Evolutionary conservation across 192 early-diverging fungal genomes (phyloP).

Genomic region (Phlyctochytrium bullatum): DNA sequence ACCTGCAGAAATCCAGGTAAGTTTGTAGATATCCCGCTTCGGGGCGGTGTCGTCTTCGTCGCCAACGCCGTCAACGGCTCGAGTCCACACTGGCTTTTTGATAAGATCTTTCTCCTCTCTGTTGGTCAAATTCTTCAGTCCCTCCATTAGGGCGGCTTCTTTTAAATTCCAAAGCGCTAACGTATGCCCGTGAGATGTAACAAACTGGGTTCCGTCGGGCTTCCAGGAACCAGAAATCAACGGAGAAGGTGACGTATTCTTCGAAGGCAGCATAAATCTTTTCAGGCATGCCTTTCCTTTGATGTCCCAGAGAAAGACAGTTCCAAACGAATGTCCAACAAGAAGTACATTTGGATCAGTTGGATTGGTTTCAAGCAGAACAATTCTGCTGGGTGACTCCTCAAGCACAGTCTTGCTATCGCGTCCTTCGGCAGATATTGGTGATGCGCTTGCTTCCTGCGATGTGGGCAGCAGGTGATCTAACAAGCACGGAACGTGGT

Average conservation of each 20-base stretch:
- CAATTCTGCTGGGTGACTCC: background rate
- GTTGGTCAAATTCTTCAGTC: background rate
- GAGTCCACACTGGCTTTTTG: background rate
- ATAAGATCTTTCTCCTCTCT: background rate
- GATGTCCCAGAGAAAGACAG: background rate
- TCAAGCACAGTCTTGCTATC: background rate
- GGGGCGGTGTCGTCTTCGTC: background rate
- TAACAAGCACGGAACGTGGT: background rate
- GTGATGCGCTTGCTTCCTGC: background rate
- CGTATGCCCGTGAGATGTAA: background rate
- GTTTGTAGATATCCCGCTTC: background rate
- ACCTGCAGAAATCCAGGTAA: background rate
- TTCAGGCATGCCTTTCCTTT: background rate
- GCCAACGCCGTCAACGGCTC: background rate
- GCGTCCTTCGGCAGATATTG: too few relatives aligned
- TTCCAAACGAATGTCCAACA: background rate
- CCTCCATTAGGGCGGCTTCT: background rate
- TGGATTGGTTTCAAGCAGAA: background rate
- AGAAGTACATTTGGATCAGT: background rate
- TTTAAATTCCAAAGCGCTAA: background rate
- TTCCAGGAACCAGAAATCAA: background rate
- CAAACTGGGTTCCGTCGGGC: slow-evolving; percentile 3
- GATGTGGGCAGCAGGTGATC: background rate
- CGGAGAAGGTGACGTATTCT: background rate
- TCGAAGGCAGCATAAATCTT: background rate